Evolutionary conservation across 345 rosid genomes (phyloP), one percentile per base, ranked within the genome.

Genomic region (Aquilaria malaccensis): DNA sequence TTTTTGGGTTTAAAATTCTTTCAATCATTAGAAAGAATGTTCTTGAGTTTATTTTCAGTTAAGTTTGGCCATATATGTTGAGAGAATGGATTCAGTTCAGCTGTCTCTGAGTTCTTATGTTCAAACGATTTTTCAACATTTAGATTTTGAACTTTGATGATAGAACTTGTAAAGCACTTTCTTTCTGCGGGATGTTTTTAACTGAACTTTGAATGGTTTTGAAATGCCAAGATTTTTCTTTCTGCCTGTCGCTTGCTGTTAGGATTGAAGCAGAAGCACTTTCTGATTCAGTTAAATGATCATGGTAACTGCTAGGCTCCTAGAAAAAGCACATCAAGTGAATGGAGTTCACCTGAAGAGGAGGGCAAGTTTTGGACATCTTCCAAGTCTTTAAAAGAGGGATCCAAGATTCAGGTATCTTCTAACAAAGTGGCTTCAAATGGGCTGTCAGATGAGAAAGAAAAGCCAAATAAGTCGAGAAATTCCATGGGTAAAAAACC

Each of bases 301-400:
- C 7, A 37, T 37, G 43, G 5, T 60, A 55, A 67, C 76, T 70
- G 22, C 68, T 80, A 94, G 99, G 80, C 80, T 56, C 89, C 96
- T 0, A 74, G 97, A 69, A 94, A 79, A 74, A 85, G 97, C 69
- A 77, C 82, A 54, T 82, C 93, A 10, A 86, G 86, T 49, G 95
- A 88, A 70, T 82, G 76, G 68, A 61, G 72, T 60, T 70, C 76
- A 14, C 59, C 83, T 33, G 79, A 77, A 73, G 97, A 85, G 59
- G 97, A 90, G 43, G 74, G 48, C 62, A 80, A 79, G 83, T 62
- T 63, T 54, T 82, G 69, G 54, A 32, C 65, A 53, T 73, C 85
- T 60, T 50, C 77, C 31, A 87, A 68, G 76, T 74, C 80, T 13
- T 76, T 77, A 0, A 88, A 81, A 65, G 93, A 90, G 71, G 96